Evolutionary conservation across 345 rosid species (phyloP).

Genomic region (Lenwebbia sp.): DNA sequence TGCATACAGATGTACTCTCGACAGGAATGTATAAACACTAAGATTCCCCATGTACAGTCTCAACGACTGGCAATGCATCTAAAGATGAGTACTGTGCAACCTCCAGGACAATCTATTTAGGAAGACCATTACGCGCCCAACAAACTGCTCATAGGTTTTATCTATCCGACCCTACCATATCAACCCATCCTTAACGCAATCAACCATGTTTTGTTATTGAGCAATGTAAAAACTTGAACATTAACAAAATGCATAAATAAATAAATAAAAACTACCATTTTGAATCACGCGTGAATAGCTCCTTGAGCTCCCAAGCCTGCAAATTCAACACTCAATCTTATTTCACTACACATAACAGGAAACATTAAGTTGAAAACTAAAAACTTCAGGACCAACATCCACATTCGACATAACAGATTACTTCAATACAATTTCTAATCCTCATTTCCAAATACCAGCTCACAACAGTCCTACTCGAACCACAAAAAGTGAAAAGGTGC

Average conservation of each 20-base stretch:
- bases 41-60: background rate
- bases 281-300: conserved; percentile 25
- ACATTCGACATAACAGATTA: background rate
- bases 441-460: background rate
- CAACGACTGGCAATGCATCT: background rate
- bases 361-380: background rate
- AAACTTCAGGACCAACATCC: conserved; percentile 1
- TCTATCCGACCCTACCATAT: background rate
- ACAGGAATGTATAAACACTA: background rate
- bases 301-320: conserved; percentile 48
- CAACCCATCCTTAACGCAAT: background rate
- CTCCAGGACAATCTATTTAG: background rate
- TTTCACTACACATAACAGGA: background rate
- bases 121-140: background rate
- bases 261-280: conserved; percentile 23
- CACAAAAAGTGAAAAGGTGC: background rate
- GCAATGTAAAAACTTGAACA: background rate
- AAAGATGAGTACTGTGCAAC: background rate
- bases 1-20: background rate
- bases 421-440: background rate
- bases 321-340: no score
- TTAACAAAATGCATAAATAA: background rate
- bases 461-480: background rate
- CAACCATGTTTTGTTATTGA: background rate
- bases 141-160: background rate